phyloP scores from a whole-genome alignment of 331 rosid species.

The Phaseolus coccineus region DNA sequence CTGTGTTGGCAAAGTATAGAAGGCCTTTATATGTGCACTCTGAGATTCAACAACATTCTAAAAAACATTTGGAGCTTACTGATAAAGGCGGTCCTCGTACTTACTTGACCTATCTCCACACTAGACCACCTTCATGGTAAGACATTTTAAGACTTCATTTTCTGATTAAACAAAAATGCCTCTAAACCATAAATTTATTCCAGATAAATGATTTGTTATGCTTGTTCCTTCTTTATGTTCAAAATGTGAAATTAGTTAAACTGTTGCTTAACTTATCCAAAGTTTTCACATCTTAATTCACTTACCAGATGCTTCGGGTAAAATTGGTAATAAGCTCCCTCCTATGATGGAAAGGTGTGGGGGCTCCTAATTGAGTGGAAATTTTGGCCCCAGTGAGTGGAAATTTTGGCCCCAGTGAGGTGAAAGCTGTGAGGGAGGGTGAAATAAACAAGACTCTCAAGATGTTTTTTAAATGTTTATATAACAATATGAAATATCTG shows the following conservation, averaged over 20 bases:
- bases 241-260: not conserved
- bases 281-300: too few species aligned
- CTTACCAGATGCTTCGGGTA: too few species aligned
- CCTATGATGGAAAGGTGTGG: too few species aligned
- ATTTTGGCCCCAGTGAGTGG: too few species aligned
- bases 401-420: too few species aligned
- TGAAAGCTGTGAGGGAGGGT: too few species aligned
- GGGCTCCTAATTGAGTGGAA: too few species aligned
- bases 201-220: conserved; percentile 10
- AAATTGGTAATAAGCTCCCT: too few species aligned
- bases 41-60: conserved; percentile 69
- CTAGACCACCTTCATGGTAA: conserved; percentile 90
- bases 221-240: not conserved
- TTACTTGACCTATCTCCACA: conserved; percentile 86
- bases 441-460: not conserved
- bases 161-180: conserved; percentile 29
- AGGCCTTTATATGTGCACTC: conserved; percentile 91
- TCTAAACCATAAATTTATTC: conserved; percentile 16
- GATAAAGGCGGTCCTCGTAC: conserved; percentile 57
- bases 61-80: conserved; percentile 48
- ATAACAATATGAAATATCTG: conserved; percentile 19
- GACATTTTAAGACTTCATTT: conserved; percentile 48
- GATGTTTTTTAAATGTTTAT: conserved; percentile 4
- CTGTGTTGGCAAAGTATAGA: conserved; percentile 81
- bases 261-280: too few species aligned